Base-by-base conservation (phyloP, 1,139 yeast genomes). In the Hemisphaericaspora subhashii region DNA sequence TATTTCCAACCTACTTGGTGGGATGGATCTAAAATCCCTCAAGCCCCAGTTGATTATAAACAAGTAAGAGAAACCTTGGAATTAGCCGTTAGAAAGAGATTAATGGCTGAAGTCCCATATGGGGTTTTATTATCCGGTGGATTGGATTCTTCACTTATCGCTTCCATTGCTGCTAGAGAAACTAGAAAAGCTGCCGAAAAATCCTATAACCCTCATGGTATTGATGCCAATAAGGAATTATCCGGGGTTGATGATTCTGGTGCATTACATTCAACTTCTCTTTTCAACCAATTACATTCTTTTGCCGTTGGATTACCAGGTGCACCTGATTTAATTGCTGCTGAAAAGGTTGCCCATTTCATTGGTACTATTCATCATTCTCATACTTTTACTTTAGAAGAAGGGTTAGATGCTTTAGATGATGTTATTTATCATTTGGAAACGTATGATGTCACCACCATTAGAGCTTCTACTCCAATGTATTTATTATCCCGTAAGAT, bases 381-480 rank as follows among this genome's bases (percentile, higher is more conserved):
- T 64, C 98, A 92, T 71, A 90, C 96, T 41, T 92, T 92, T 72
- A 90, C 98, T 29, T 69, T 92, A 52, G 86, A 92, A 62, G 98
- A 92, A 62, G 99, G 98, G 62, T 75, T 92, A 53, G 98, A 92
- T 63, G 95, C 98, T 9, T 78, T 92, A 54, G 78, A 85, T 54
- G 99, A 92, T 62, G 98, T 92, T 45, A 92, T 92, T 55, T 81
- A 82, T 68, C 97, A 92, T 66, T 78, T 92, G 64, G 99, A 92
- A 72, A 94, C 99, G 27, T 92, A 85, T 60, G 99, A 92, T 64
- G 99, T 92, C 51, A 92, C 99, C 53, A 92, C 99, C 40, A 90
- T 92, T 60, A 83, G 99, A 68, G 99, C 99, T 26, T 90, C 98
- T 11, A 92, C 98, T 33, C 99, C 99, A 53, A 92, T 92, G 99